Conservation (phyloP, 495 filamentous ascomycete species). For the Baudoinia panamericana region DNA sequence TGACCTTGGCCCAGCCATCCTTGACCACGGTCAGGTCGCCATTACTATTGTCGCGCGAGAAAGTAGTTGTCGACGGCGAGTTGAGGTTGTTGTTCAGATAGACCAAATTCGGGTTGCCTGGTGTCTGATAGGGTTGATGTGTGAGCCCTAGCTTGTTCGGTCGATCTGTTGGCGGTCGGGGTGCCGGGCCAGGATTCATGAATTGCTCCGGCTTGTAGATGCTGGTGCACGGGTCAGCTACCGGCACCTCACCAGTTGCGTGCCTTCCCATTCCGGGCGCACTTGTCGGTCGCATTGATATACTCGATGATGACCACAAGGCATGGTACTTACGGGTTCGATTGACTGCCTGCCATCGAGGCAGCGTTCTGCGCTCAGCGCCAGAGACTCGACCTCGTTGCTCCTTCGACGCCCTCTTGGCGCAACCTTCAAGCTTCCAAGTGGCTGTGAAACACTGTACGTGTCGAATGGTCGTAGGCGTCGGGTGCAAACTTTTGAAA, state of each 20-base stretch:
- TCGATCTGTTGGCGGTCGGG: slow-evolving; percentile 73
- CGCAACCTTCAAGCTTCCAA: too few species aligned
- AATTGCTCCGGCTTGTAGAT: slow-evolving; percentile 44
- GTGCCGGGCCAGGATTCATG: slow-evolving; percentile 94
- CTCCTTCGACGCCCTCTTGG: not conserved
- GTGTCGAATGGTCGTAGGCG: too few species aligned
- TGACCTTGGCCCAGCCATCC: slow-evolving; percentile 72
- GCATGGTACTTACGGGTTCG: not conserved
- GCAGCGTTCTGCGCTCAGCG: too few species aligned
- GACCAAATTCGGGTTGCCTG: slow-evolving; percentile 41
- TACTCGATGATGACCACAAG: too few species aligned
- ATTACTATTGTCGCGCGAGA: slow-evolving; percentile 28
- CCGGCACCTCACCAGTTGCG: not conserved
- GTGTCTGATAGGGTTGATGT: slow-evolving; percentile 51
- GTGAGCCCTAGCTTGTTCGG: slow-evolving; percentile 66
- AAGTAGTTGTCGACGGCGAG: slow-evolving; percentile 48
- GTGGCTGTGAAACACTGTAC: too few species aligned
- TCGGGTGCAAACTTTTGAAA: too few species aligned
- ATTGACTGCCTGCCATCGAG: not conserved
- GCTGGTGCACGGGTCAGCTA: slow-evolving; percentile 15
- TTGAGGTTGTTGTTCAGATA: slow-evolving; percentile 47
- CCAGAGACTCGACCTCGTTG: too few species aligned
- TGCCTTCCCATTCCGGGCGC: too few species aligned
- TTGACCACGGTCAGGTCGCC: slow-evolving; percentile 57
- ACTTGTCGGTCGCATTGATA: too few species aligned